These are phyloP conservation scores for Malus sieversii DNA, from an alignment of 306 rosid species.

Conservation along the genomic window DNA sequence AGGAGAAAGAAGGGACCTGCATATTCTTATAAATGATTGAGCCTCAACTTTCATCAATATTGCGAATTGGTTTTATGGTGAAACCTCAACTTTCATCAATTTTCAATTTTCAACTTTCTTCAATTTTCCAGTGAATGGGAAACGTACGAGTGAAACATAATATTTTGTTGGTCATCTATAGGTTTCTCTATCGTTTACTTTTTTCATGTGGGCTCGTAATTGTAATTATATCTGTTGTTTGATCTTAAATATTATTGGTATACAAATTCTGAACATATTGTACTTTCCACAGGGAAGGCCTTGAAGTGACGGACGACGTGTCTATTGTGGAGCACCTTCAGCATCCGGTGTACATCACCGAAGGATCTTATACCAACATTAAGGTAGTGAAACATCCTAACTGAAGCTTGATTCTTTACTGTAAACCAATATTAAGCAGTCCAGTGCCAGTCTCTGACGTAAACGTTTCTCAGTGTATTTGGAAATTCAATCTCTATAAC, in stretches of 20 bases:
- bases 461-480: neutral
- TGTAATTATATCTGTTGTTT: too few relatives aligned
- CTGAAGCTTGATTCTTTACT: neutral
- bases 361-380: slow-evolving; percentile 94
- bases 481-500: neutral
- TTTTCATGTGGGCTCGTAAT: neutral
- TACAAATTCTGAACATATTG: slow-evolving; percentile 5
- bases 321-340: slow-evolving; percentile 83
- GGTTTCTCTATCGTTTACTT: neutral
- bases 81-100: too few relatives aligned
- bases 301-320: slow-evolving; percentile 94
- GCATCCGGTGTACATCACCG: slow-evolving; percentile 77
- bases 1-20: too few relatives aligned
- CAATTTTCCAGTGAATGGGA: too few relatives aligned
- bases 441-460: neutral
- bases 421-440: neutral
- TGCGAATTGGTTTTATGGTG: too few relatives aligned
- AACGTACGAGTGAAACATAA: too few relatives aligned
- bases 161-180: too few relatives aligned
- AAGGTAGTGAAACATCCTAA: slow-evolving; percentile 45
- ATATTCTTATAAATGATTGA: too few relatives aligned
- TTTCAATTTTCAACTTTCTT: too few relatives aligned
- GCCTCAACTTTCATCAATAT: too few relatives aligned
- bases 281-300: slow-evolving; percentile 52
- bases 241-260: slow-evolving; percentile 9